These are phyloP conservation scores for Sphaerulina musiva DNA, from an alignment of 2,329 filamentous ascomycete genomes.

Conservation along the genomic window DNA sequence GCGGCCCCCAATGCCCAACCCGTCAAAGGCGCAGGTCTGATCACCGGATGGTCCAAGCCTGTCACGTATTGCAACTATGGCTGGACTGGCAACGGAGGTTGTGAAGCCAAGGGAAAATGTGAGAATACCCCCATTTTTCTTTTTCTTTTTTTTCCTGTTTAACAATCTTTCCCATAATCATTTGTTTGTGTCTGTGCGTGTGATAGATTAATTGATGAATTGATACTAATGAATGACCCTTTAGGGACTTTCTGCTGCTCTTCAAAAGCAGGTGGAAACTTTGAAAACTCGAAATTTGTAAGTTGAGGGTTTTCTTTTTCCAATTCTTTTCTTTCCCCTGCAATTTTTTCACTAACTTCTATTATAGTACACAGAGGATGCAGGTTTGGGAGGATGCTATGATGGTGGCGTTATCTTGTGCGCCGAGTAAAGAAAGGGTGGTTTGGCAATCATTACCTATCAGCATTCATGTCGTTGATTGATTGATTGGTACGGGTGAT, in stretches of 20 bases:
- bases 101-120: not conserved
- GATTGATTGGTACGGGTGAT: too few relatives aligned
- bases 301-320: too few relatives aligned
- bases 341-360: too few relatives aligned
- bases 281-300: not conserved
- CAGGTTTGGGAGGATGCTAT: not conserved
- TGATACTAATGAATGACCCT: not conserved
- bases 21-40: not conserved
- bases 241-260: not conserved
- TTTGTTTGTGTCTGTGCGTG: not conserved
- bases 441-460: too few relatives aligned
- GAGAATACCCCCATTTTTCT: not conserved
- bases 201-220: not conserved
- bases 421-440: not conserved
- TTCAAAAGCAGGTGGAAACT: not conserved
- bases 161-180: too few relatives aligned
- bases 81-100: not conserved
- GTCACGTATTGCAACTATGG: constrained; percentile 1
- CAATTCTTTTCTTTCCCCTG: too few relatives aligned
- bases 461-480: too few relatives aligned
- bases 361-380: not conserved
- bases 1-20: not conserved
- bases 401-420: not conserved
- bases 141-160: not conserved
- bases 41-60: not conserved